phyloP scores from a whole-genome alignment of 2,329 filamentous ascomycete genomes.

The Colletotrichum lentis region DNA sequence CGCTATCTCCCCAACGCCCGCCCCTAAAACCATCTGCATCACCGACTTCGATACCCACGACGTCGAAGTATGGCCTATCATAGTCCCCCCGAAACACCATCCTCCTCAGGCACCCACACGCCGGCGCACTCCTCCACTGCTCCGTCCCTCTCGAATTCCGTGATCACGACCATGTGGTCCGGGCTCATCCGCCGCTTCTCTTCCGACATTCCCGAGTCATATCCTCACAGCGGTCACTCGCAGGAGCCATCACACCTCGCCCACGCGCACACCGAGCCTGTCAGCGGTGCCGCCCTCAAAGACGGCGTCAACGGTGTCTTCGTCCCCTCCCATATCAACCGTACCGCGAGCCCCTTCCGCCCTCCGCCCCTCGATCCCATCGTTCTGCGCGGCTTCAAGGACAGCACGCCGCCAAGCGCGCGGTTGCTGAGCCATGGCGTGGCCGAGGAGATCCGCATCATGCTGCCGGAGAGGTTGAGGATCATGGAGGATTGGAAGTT shows the following conservation, averaged over 20 bases:
- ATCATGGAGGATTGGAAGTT: constrained; percentile 87
- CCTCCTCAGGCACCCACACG: constrained; percentile 43
- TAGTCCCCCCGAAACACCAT: constrained; percentile 38
- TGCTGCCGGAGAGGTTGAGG: constrained; percentile 86
- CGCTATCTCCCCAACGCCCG: background rate
- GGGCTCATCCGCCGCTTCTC: constrained; percentile 75
- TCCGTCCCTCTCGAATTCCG: constrained; percentile 45
- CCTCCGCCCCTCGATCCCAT: constrained; percentile 89
- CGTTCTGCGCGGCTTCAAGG: constrained; percentile 70
- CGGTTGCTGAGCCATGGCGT: constrained; percentile 75
- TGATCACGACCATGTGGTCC: constrained; percentile 57
- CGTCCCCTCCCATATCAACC: constrained; percentile 60
- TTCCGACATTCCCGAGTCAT: constrained; percentile 51
- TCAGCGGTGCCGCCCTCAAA: constrained; percentile 40
- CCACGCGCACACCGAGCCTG: constrained; percentile 41
- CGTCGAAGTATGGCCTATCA: constrained; percentile 32
- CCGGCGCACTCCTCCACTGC: constrained; percentile 42
- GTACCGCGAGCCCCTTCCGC: constrained; percentile 80
- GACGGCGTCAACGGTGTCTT: constrained; percentile 68
- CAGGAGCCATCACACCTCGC: constrained; percentile 40
- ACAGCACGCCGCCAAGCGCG: constrained; percentile 65
- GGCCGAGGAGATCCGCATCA: constrained; percentile 90
- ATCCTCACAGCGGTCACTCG: constrained; percentile 40
- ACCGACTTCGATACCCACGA: background rate
- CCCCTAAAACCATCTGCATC: background rate